Evolutionary conservation across 108 stramenopile species (phyloP).

Genomic region (Asterionellopsis glacialis): DNA sequence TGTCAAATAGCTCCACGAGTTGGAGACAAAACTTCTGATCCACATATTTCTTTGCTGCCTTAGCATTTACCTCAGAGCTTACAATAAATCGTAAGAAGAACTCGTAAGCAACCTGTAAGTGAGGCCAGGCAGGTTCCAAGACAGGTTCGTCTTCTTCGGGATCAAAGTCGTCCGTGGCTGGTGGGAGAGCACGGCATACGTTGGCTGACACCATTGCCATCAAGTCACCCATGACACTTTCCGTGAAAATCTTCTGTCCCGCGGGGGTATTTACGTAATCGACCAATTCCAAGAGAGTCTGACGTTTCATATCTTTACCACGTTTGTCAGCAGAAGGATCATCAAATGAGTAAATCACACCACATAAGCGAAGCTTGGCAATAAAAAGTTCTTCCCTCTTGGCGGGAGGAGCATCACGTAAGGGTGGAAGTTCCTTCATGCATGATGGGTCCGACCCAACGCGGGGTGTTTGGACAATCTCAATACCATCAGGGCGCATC

Average conservation of each 20-base stretch:
- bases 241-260: slow-evolving; percentile 98
- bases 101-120: slow-evolving; percentile 98
- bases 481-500: too few relatives aligned
- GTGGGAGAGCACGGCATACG: slow-evolving; percentile 95
- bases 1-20: slow-evolving; percentile 97
- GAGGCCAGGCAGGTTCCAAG: slow-evolving; percentile 97
- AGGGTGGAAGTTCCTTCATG: slow-evolving; percentile 69
- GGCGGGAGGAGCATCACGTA: slow-evolving; percentile 77
- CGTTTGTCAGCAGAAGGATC: slow-evolving; percentile 79
- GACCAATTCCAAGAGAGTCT: slow-evolving; percentile 95
- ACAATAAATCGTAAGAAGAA: slow-evolving; percentile 99
- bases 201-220: slow-evolving; percentile 92
- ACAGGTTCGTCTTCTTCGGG: slow-evolving; percentile 99
- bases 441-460: slow-evolving; percentile 20
- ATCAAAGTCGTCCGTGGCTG: slow-evolving; percentile 97
- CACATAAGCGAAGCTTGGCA: slow-evolving; percentile 80
- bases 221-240: slow-evolving; percentile 88
- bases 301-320: slow-evolving; percentile 94
- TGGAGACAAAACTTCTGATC: slow-evolving; percentile 93
- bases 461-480: background rate
- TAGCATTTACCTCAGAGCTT: slow-evolving; percentile 92
- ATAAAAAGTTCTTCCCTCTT: slow-evolving; percentile 87
- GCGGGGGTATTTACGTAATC: slow-evolving; percentile 98
- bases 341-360: slow-evolving; percentile 83
- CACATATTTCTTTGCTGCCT: slow-evolving; percentile 97